Percentiles rank a stretch among this genome's conserved stretches.
Conservation (phyloP, 2,329 filamentous ascomycete genomes). For the Blumeria graminis region DNA sequence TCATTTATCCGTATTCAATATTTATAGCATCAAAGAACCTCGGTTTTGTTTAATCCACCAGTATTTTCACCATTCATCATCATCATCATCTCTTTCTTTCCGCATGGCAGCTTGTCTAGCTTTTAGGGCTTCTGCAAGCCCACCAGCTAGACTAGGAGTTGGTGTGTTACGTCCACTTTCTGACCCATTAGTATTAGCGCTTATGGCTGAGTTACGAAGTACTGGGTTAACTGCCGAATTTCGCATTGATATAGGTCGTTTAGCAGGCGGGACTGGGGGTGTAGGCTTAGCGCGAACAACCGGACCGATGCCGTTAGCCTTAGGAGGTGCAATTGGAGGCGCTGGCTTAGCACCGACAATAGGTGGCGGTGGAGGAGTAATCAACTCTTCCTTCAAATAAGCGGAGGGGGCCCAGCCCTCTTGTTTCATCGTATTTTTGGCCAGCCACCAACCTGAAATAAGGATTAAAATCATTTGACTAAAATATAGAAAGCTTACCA, state of each 20-base stretch:
- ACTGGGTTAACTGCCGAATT: constrained; percentile 44
- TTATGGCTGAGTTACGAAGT: constrained; percentile 48
- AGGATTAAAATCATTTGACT: background rate
- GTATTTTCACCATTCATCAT: constrained; percentile 5
- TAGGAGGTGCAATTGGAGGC: constrained; percentile 26
- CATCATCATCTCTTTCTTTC: constrained; percentile 23
- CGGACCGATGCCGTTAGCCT: constrained; percentile 18
- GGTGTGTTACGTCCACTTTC: constrained; percentile 47
- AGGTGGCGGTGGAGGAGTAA: constrained; percentile 30
- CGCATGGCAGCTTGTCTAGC: constrained; percentile 47
- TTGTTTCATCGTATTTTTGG: constrained; percentile 46
- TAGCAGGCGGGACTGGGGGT: constrained; percentile 30
- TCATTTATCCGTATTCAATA: no score
- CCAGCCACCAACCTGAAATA: constrained; percentile 75
- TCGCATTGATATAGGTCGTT: constrained; percentile 45
- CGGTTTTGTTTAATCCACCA: no score
- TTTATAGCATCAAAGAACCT: no score
- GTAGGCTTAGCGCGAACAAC: constrained; percentile 15
- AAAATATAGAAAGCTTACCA: constrained; percentile 31
- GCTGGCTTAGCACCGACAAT: constrained; percentile 22
- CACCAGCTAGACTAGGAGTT: constrained; percentile 46
- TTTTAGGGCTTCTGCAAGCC: constrained; percentile 54
- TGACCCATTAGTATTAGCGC: constrained; percentile 24
- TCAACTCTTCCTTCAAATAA: constrained; percentile 67
- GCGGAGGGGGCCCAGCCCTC: constrained; percentile 88